These are phyloP conservation scores for Vitis hybrid DNA, from an alignment of 177 flowering plant species.

Conservation along the genomic window DNA sequence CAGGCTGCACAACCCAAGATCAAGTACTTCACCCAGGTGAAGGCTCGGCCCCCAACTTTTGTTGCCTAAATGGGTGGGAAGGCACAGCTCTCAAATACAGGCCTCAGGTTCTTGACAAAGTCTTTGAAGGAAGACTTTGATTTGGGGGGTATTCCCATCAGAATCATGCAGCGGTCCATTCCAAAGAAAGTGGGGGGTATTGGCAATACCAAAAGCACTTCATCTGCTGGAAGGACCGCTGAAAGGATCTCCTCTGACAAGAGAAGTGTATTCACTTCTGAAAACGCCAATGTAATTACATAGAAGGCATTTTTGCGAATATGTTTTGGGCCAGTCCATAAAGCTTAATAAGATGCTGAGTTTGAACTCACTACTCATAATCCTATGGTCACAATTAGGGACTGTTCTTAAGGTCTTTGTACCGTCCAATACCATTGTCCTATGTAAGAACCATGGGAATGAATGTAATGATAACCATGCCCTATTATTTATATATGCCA, in stretches of 20 bases:
- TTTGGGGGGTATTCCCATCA: constrained; percentile 87
- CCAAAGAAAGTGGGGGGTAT: constrained; percentile 26
- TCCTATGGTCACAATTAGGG: too few relatives aligned
- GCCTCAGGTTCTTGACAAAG: constrained; percentile 75
- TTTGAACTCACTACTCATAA: too few relatives aligned
- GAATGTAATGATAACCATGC: too few relatives aligned
- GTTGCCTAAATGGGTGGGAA: constrained; percentile 84
- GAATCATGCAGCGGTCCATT: constrained; percentile 75
- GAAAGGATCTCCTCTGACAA: constrained; percentile 56
- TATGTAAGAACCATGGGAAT: too few relatives aligned
- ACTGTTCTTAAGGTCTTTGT: too few relatives aligned
- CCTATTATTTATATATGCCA: too few relatives aligned
- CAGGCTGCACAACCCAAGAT: constrained; percentile 81
- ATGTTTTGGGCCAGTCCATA: too few relatives aligned
- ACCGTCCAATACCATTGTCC: too few relatives aligned
- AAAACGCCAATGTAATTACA: too few relatives aligned
- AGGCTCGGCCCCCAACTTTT: constrained; percentile 97
- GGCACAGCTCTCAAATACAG: constrained; percentile 61
- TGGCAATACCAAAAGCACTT: constrained; percentile 24
- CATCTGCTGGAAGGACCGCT: constrained; percentile 14
- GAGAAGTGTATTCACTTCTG: constrained; percentile 28
- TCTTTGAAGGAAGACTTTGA: constrained; percentile 95
- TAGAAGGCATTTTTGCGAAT: too few relatives aligned
- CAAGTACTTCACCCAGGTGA: constrained; percentile 94
- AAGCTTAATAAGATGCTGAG: too few relatives aligned